These are phyloP conservation scores for Setomelanomma holmii DNA, from an alignment of 2,329 filamentous ascomycete species.

Conservation along the genomic window DNA sequence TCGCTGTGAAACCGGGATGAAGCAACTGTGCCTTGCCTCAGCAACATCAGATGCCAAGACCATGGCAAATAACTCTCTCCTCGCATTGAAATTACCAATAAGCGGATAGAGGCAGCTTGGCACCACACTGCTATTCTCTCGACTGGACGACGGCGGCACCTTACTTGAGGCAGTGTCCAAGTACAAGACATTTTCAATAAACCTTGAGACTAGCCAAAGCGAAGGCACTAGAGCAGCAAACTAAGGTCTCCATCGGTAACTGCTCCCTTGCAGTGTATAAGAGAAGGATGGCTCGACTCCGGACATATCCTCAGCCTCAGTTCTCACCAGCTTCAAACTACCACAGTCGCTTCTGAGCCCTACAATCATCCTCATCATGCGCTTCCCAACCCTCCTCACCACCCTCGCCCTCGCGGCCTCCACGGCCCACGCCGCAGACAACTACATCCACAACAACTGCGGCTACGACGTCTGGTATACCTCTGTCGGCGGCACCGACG, in stretches of 20 bases:
- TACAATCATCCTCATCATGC: conserved; percentile 18
- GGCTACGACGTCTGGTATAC: conserved; percentile 29
- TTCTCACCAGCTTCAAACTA: not conserved
- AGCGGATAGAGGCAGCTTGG: conserved; percentile 7
- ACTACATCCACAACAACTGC: conserved; percentile 36
- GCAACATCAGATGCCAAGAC: conserved; percentile 2
- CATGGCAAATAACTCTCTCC: not conserved
- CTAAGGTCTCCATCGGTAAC: not conserved
- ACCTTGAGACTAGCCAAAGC: conserved; percentile 3
- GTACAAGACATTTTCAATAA: conserved; percentile 18
- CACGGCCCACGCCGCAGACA: conserved; percentile 18
- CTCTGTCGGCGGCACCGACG: conserved; percentile 16
- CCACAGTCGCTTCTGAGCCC: not conserved
- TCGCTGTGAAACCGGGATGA: conserved; percentile 17
- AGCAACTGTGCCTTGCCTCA: conserved; percentile 17
- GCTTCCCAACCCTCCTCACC: conserved; percentile 18
- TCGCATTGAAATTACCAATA: conserved; percentile 1
- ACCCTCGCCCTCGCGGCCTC: conserved; percentile 17
- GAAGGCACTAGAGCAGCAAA: not conserved
- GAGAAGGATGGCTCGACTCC: not conserved
- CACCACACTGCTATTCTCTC: conserved; percentile 7
- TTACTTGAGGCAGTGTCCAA: conserved; percentile 19
- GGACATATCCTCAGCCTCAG: not conserved
- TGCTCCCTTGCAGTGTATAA: conserved; percentile 14
- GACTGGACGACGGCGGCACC: conserved; percentile 6